A percentile compares a stretch with the other conserved stretches of the same genome.
Evolutionary conservation across 2,329 filamentous ascomycete genomes (phyloP).

Genomic region (Beauveria varroae): DNA sequence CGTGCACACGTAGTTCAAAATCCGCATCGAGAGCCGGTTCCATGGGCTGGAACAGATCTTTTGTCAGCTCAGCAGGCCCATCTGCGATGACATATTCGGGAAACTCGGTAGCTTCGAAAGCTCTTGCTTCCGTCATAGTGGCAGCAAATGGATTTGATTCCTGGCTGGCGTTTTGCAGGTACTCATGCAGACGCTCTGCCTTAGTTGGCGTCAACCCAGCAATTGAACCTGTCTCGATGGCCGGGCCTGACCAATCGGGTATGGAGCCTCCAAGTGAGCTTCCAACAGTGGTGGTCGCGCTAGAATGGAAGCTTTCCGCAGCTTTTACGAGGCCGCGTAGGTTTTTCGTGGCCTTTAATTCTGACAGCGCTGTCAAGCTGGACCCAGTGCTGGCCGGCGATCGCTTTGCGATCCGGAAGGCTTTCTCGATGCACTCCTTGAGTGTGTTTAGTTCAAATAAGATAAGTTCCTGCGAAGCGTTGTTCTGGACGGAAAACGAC

Average conservation of each 20-base stretch:
- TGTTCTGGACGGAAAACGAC: background rate
- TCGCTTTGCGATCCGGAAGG: background rate
- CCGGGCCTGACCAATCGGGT: background rate
- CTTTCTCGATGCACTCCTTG: background rate
- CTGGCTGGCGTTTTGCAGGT: background rate
- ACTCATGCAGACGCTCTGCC: background rate
- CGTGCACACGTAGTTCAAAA: background rate
- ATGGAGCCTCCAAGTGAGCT: background rate
- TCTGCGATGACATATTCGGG: background rate
- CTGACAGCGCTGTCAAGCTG: background rate
- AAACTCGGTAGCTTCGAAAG: background rate
- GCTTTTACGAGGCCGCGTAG: background rate
- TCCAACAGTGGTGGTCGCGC: background rate
- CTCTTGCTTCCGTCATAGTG: background rate
- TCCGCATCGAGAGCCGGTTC: background rate
- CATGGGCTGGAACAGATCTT: background rate
- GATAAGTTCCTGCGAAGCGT: background rate
- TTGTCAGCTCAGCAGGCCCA: background rate
- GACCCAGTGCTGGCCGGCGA: background rate
- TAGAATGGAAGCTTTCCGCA: background rate
- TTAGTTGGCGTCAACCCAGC: background rate
- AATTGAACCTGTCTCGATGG: background rate
- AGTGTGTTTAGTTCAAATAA: background rate
- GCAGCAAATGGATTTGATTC: background rate
- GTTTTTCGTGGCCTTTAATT: background rate